These are phyloP conservation scores for Cercospora beticola DNA, from an alignment of 2,329 filamentous ascomycete species.

Conservation along the genomic window DNA sequence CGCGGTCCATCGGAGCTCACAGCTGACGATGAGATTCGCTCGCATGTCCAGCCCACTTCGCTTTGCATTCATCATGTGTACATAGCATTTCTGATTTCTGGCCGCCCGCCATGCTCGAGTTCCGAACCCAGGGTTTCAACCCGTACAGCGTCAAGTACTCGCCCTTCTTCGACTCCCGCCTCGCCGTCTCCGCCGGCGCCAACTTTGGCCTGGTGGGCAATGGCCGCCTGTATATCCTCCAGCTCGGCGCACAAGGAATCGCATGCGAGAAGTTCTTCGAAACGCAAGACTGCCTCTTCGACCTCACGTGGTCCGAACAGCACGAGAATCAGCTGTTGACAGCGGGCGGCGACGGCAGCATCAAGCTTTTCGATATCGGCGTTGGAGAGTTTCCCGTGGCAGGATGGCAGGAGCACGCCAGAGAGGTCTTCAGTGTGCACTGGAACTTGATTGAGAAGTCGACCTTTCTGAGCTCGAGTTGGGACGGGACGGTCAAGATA, in stretches of 20 bases:
- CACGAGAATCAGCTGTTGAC: constrained; percentile 92
- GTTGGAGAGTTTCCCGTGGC: constrained; percentile 82
- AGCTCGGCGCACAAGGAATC: constrained; percentile 78
- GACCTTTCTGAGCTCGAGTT: constrained; percentile 85
- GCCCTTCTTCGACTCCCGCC: constrained; percentile 91
- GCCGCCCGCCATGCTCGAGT: constrained; percentile 62
- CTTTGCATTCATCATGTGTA: constrained; percentile 2
- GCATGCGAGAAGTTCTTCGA: constrained; percentile 87
- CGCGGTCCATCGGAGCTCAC: neutral
- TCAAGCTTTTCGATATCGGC: constrained; percentile 89
- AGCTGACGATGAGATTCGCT: neutral
- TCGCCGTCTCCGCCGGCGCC: constrained; percentile 85
- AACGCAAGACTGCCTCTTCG: constrained; percentile 95
- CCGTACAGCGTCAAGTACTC: constrained; percentile 98
- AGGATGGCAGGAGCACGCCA: constrained; percentile 88
- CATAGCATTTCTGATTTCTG: neutral
- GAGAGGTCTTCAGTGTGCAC: constrained; percentile 87
- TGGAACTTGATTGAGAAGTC: constrained; percentile 94
- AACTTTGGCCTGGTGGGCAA: constrained; percentile 98
- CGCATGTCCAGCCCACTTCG: neutral
- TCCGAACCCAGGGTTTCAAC: constrained; percentile 89
- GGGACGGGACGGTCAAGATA: constrained; percentile 95
- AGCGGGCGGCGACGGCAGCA: constrained; percentile 86
- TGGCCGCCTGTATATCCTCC: constrained; percentile 81
- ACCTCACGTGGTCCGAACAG: constrained; percentile 90